These are phyloP conservation scores for Penicillium frequentans DNA, from an alignment of 2,329 filamentous ascomycete genomes.

Conservation along the genomic window DNA sequence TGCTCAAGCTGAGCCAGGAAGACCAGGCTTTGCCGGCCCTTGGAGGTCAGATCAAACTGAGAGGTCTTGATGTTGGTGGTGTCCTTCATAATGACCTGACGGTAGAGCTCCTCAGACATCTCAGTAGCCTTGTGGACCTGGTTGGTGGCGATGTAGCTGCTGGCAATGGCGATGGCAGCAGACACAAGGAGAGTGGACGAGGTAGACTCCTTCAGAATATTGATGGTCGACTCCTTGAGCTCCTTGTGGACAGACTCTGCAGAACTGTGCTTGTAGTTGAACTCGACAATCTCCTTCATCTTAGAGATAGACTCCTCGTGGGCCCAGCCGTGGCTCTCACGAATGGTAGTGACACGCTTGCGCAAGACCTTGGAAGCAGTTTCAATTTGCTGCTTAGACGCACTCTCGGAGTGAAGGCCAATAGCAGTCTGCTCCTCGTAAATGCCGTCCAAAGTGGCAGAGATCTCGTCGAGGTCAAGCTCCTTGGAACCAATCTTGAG, in stretches of 20 bases:
- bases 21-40: conserved; percentile 37
- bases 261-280: conserved; percentile 37
- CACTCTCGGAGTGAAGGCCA: conserved; percentile 20
- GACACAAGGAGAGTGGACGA: conserved; percentile 30
- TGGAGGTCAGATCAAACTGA: conserved; percentile 35
- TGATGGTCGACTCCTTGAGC: conserved; percentile 34
- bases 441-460: conserved; percentile 35
- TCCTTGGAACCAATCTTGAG: conserved; percentile 32
- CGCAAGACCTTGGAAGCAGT: conserved; percentile 31
- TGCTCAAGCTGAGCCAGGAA: conserved; percentile 51
- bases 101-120: conserved; percentile 39
- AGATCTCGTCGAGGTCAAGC: conserved; percentile 36
- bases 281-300: conserved; percentile 37
- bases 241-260: conserved; percentile 30
- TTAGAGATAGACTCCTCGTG: conserved; percentile 40
- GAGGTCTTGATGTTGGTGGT: conserved; percentile 24
- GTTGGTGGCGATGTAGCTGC: conserved; percentile 36
- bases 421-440: conserved; percentile 39
- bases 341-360: conserved; percentile 31
- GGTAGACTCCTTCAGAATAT: conserved; percentile 36
- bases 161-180: conserved; percentile 38
- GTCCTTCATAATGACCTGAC: conserved; percentile 41
- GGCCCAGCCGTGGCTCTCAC: conserved; percentile 38
- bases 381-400: conserved; percentile 31
- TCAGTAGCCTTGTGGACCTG: conserved; percentile 35